Evolutionary conservation across 208 protist genomes (phyloP).

Genomic region (Entamoeba invadens): DNA sequence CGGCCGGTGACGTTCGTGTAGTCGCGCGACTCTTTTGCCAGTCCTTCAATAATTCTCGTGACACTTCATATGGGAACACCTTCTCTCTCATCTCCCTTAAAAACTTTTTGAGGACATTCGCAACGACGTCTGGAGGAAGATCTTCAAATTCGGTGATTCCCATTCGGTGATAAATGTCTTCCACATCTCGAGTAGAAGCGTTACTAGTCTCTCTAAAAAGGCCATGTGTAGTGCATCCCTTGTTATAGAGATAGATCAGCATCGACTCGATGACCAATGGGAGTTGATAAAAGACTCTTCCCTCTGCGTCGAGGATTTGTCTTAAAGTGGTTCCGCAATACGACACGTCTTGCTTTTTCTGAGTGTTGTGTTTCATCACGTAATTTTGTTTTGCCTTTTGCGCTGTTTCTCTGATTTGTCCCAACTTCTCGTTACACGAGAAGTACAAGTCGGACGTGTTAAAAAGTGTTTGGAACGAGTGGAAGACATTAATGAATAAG

Average conservation of each 20-base stretch:
- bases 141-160: background rate
- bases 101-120: background rate
- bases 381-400: background rate
- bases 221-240: background rate
- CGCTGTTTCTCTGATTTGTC: background rate
- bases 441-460: background rate
- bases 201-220: background rate
- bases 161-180: background rate
- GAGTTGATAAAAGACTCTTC: background rate
- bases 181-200: background rate
- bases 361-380: background rate
- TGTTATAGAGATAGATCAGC: background rate
- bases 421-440: background rate
- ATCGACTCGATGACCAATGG: background rate
- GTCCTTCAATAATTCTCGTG: background rate
- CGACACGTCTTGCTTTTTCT: background rate
- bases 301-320: background rate
- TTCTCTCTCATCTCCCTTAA: background rate
- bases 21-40: background rate
- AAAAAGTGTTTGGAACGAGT: background rate
- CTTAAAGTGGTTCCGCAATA: background rate
- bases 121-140: background rate
- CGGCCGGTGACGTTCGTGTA: background rate
- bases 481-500: background rate
- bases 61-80: background rate